phyloP scores from a whole-genome alignment of 164 flowering plant genomes.

The Akebia trifoliata region DNA sequence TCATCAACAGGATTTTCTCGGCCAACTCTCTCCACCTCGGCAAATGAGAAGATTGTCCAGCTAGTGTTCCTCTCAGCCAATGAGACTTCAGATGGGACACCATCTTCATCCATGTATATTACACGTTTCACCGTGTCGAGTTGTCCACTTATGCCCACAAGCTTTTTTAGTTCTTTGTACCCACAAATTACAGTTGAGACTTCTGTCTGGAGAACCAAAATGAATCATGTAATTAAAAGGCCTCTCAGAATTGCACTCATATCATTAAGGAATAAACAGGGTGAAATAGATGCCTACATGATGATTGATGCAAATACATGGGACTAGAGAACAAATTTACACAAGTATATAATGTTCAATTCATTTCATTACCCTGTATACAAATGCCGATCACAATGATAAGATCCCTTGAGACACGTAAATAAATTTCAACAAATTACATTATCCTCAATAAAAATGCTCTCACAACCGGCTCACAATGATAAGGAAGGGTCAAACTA shows the following conservation, averaged over 20 bases:
- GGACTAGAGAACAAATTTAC: too few relatives aligned
- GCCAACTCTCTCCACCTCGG: slow-evolving; percentile 66
- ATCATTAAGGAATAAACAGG: too few relatives aligned
- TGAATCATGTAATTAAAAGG: neutral
- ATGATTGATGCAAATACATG: too few relatives aligned
- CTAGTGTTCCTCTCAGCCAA: slow-evolving; percentile 28
- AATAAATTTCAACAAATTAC: too few relatives aligned
- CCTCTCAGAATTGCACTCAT: neutral
- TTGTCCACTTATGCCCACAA: slow-evolving; percentile 65
- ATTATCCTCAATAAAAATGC: too few relatives aligned
- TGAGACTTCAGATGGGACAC: slow-evolving; percentile 35
- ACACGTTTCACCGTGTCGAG: slow-evolving; percentile 84
- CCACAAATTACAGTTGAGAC: slow-evolving; percentile 96
- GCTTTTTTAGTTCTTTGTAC: slow-evolving; percentile 72
- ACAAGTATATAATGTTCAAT: too few relatives aligned
- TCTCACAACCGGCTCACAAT: too few relatives aligned
- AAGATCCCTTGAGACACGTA: too few relatives aligned
- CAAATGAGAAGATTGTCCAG: slow-evolving; percentile 57
- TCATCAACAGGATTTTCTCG: slow-evolving; percentile 57
- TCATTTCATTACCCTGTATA: too few relatives aligned
- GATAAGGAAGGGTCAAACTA: too few relatives aligned
- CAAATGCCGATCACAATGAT: too few relatives aligned
- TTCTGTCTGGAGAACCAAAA: slow-evolving; percentile 62
- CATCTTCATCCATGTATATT: slow-evolving; percentile 72
- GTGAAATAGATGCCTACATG: too few relatives aligned